Percentiles rank a stretch among this genome's conserved stretches.
phyloP scores from a whole-genome alignment of 2,329 filamentous ascomycete species.

The Curvularia lunata region DNA sequence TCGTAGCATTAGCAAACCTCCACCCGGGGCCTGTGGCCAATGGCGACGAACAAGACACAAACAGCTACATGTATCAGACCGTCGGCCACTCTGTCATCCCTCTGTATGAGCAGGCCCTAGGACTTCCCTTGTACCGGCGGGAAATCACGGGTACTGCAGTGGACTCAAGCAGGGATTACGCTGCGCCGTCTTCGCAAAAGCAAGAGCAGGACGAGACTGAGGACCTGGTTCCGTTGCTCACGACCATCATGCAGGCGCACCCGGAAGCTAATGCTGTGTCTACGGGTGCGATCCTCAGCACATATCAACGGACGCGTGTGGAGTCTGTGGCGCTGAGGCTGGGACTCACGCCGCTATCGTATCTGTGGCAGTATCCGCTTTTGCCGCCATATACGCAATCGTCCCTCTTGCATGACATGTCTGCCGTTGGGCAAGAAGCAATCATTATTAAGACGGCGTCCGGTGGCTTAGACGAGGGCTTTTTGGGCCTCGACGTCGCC shows the following conservation, averaged over 20 bases:
- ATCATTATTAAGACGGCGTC: slow-evolving; percentile 94
- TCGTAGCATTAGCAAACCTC: slow-evolving; percentile 90
- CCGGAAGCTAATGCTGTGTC: slow-evolving; percentile 85
- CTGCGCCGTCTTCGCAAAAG: slow-evolving; percentile 14
- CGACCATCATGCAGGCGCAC: slow-evolving; percentile 68
- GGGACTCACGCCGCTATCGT: slow-evolving; percentile 82
- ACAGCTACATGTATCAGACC: slow-evolving; percentile 99
- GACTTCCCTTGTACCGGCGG: slow-evolving; percentile 81
- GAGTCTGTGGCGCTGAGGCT: slow-evolving; percentile 88
- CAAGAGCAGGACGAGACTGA: slow-evolving; percentile 78
- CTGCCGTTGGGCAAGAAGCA: slow-evolving; percentile 76
- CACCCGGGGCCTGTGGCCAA: slow-evolving; percentile 60
- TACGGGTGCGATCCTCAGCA: slow-evolving; percentile 90
- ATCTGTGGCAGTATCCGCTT: slow-evolving; percentile 87
- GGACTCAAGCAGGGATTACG: slow-evolving; percentile 75
- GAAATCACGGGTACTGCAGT: slow-evolving; percentile 75
- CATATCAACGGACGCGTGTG: slow-evolving; percentile 94
- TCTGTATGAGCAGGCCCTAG: slow-evolving; percentile 79
- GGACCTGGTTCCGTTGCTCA: slow-evolving; percentile 78
- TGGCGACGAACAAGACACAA: slow-evolving; percentile 69
- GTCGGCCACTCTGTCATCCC: slow-evolving; percentile 88
- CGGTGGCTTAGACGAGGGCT: slow-evolving; percentile 79
- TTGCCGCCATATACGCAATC: slow-evolving; percentile 63
- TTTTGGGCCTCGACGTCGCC: slow-evolving; percentile 82
- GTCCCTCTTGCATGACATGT: slow-evolving; percentile 80